These are phyloP conservation scores for Solanum etuberosum DNA, from an alignment of 257 asterid species.

Conservation along the genomic window DNA sequence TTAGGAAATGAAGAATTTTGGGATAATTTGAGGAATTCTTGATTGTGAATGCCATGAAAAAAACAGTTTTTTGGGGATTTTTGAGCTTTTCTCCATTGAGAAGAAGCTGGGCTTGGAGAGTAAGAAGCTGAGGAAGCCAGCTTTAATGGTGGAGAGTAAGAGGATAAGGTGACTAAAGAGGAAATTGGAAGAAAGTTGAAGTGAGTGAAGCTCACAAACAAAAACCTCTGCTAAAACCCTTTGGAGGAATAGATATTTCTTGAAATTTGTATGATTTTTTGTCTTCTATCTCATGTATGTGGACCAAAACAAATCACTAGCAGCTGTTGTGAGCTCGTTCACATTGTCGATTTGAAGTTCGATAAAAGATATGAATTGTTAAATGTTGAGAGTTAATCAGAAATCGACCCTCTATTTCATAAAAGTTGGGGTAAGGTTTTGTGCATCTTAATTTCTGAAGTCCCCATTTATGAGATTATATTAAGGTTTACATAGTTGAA, in stretches of 20 bases:
- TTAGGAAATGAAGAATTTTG: slow-evolving; percentile 48
- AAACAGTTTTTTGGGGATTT: slow-evolving; percentile 16
- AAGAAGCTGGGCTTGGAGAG: slow-evolving; percentile 42
- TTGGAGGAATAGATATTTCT: neutral
- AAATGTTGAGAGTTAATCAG: too few relatives aligned
- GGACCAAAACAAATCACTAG: neutral
- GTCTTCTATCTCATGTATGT: neutral
- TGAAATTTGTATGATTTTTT: too few relatives aligned
- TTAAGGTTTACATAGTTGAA: too few relatives aligned
- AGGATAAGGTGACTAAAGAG: neutral
- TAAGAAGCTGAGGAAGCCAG: slow-evolving; percentile 71
- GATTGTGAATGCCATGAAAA: slow-evolving; percentile 25
- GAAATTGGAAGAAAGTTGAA: too few relatives aligned
- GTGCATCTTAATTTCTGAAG: too few relatives aligned
- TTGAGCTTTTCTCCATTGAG: slow-evolving; percentile 28
- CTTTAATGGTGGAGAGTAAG: neutral
- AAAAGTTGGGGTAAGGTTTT: too few relatives aligned
- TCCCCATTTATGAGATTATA: too few relatives aligned
- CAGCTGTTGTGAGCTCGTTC: too few relatives aligned
- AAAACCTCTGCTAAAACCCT: neutral
- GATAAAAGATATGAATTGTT: too few relatives aligned
- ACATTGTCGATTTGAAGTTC: too few relatives aligned
- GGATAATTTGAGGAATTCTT: slow-evolving; percentile 25
- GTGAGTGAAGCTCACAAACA: neutral
- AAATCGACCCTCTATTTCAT: too few relatives aligned